A percentile compares a stretch with the other conserved stretches of the same genome.
These are phyloP conservation scores for Fallopia convolvulus DNA, from an alignment of 148 eudicot species.

Conservation along the genomic window DNA sequence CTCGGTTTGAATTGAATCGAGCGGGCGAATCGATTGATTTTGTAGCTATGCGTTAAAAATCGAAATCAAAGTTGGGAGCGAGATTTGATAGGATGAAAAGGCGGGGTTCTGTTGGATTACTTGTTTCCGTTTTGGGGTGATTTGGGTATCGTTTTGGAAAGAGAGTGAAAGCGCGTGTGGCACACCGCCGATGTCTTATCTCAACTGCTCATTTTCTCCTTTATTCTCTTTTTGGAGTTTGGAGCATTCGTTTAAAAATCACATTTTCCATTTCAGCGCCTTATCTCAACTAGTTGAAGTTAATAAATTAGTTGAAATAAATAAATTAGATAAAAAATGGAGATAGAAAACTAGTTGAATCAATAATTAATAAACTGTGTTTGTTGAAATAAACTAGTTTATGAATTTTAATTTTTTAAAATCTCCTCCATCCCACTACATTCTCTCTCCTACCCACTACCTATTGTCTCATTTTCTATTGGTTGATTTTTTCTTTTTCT, in stretches of 20 bases:
- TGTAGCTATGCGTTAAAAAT: neutral
- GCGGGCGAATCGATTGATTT: neutral
- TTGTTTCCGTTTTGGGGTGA: neutral
- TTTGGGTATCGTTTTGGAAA: neutral
- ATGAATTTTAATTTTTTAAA: too few relatives aligned
- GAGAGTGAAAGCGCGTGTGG: neutral
- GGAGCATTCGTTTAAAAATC: neutral
- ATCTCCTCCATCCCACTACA: too few relatives aligned
- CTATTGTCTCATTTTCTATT: too few relatives aligned
- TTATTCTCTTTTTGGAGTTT: neutral
- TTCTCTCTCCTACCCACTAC: too few relatives aligned
- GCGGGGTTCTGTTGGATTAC: slow-evolving; percentile 8
- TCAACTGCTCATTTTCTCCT: neutral
- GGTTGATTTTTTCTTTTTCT: too few relatives aligned
- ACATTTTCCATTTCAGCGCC: neutral
- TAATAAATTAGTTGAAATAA: too few relatives aligned
- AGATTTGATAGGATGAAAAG: slow-evolving; percentile 6
- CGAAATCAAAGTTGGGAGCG: neutral
- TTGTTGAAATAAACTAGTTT: too few relatives aligned
- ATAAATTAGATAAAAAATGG: too few relatives aligned
- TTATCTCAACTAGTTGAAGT: too few relatives aligned
- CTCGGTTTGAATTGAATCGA: neutral
- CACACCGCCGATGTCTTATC: neutral
- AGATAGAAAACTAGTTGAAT: too few relatives aligned
- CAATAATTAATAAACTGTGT: too few relatives aligned